Percentiles rank a stretch among this genome's conserved stretches.
Evolutionary conservation across 2,329 filamentous ascomycete genomes (phyloP).

Genomic region (Scortechinia acanthostroma): DNA sequence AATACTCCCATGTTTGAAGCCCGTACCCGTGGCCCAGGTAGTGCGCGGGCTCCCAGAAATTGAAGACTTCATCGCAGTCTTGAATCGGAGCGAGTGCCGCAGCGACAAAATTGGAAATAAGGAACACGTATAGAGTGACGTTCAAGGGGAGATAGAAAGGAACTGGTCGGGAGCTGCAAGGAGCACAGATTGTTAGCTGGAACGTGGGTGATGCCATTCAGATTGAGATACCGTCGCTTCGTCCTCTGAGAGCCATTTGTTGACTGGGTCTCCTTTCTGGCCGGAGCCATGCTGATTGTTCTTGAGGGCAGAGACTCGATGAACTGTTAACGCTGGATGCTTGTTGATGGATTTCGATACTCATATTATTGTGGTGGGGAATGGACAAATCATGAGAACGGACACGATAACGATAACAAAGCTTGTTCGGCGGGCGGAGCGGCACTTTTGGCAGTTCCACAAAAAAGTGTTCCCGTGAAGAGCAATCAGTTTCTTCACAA

Average conservation of each 20-base stretch:
- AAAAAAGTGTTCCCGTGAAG: too few relatives aligned
- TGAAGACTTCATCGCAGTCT: constrained; percentile 97
- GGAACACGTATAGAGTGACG: constrained; percentile 73
- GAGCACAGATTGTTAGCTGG: neutral
- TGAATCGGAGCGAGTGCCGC: constrained; percentile 85
- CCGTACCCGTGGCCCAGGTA: constrained; percentile 90
- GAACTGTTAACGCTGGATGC: too few relatives aligned
- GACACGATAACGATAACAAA: neutral
- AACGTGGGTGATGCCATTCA: too few relatives aligned
- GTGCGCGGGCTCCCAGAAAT: constrained; percentile 96
- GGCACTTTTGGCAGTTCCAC: neutral
- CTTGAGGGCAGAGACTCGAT: too few relatives aligned
- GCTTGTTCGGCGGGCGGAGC: neutral
- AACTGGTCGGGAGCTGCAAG: constrained; percentile 29
- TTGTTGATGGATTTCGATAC: too few relatives aligned
- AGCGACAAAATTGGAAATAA: constrained; percentile 67
- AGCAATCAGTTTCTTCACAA: neutral
- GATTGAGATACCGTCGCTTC: too few relatives aligned
- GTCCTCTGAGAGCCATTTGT: too few relatives aligned
- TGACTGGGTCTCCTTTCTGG: too few relatives aligned
- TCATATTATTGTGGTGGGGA: too few relatives aligned
- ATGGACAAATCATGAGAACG: too few relatives aligned
- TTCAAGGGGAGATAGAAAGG: constrained; percentile 64
- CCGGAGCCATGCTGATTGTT: too few relatives aligned
- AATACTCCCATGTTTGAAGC: constrained; percentile 97